Evolutionary conservation across 305 asterid species (phyloP), one percentile per base, ranked within the genome.

Genomic region (Nicotiana rustica): DNA sequence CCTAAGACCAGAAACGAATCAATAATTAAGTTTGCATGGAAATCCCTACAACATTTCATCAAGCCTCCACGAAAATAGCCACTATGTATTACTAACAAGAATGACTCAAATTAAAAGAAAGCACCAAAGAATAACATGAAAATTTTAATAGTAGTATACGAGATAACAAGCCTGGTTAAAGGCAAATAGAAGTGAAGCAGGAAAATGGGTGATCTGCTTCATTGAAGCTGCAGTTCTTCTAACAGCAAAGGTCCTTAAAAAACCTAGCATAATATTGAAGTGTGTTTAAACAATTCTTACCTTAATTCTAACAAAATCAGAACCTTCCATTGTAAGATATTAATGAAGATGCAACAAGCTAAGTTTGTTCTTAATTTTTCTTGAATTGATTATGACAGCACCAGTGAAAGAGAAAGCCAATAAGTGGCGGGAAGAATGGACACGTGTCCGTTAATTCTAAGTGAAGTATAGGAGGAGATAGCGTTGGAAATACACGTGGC

Each of bases 251-350:
- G 0, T 3, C 4, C 69, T 25, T 25, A 17, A 31, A 12, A 31
- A 13, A 31, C 9, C 71, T 31, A 66, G 14, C 21, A 66, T 7
- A 12, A 64, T 31, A 14, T 5, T 66, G 44, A 0, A 6, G 6
- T 13, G 7, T 3, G 13, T 14, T 0, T 21, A 25, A 64, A 21
- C 35, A 64, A 21, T 25, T 15, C 69, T 10, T 67, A 49, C 79
- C 79, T 75, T 75, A 75, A 52, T 14, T 52, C 64, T 25, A 29
- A 52, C 47, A 75, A 49, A 49, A 75, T 52, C 79, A 52, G 44
- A 21, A 0, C 64, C 79, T 52, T 75, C 65, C 79, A 75, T 61
- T 65, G 18, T 14, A 3, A 5, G 6, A 14, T 14, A 19, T 7
- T 71, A 47, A 71, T 8, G 8, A 49, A 38, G 47, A 41, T 41